phyloP scores from a whole-genome alignment of 257 asterid genomes.

The Solanum tacnaense region DNA sequence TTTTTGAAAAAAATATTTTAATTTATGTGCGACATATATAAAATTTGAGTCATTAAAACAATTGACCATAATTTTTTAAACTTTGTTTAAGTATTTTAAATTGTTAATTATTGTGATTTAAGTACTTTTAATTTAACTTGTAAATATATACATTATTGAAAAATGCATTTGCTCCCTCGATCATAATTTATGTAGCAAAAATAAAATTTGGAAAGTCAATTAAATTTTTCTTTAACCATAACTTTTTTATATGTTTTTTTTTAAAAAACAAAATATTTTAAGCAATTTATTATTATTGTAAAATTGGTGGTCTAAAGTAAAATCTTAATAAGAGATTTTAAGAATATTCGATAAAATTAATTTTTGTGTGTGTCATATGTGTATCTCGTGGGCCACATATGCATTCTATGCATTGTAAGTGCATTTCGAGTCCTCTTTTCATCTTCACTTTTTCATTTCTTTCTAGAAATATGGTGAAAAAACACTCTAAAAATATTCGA shows the following conservation, averaged over 20 bases:
- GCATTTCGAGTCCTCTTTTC: neutral
- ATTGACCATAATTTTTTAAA: no score
- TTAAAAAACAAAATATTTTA: no score
- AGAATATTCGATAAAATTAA: neutral
- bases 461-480: neutral
- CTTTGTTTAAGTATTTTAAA: no score
- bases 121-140: no score
- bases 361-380: neutral
- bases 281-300: no score
- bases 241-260: no score
- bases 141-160: neutral
- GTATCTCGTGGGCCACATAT: neutral
- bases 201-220: neutral
- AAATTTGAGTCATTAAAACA: neutral
- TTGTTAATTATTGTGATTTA: no score
- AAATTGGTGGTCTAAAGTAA: neutral
- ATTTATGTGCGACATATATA: no score
- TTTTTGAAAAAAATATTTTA: accelerated
- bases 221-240: neutral
- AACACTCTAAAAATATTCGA: no score
- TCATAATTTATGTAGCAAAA: no score
- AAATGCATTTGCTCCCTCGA: neutral
- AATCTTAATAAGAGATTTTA: neutral
- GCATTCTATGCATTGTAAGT: neutral
- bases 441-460: neutral